Conservation (phyloP, 1,139 yeast genomes). For the Wickerhamiella infanticola region DNA sequence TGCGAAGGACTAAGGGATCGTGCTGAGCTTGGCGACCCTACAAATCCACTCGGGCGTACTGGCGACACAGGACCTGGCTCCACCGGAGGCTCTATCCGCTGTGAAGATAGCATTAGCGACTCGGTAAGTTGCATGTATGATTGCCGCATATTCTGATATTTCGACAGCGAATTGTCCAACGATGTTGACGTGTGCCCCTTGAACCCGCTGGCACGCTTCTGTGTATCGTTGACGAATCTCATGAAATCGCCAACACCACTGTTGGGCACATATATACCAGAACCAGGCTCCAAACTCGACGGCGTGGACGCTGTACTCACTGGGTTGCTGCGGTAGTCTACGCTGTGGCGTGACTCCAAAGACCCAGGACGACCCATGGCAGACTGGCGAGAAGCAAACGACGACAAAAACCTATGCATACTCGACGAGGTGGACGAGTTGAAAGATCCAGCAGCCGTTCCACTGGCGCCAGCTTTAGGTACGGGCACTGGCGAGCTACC, state of each 20-base stretch:
- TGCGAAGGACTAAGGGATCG: neutral
- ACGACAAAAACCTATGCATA: conserved; percentile 12
- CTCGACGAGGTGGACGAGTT: conserved; percentile 3
- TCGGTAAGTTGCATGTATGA: conserved; percentile 32
- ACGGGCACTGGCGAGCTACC: conserved; percentile 4
- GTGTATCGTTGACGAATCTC: conserved; percentile 45
- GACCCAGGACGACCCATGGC: conserved; percentile 1
- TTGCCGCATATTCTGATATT: conserved; percentile 33
- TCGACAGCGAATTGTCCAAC: conserved; percentile 25
- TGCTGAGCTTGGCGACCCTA: neutral
- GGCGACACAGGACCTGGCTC: no score
- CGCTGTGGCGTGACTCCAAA: conserved; percentile 7
- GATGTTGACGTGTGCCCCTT: conserved; percentile 6
- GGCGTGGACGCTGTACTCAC: conserved; percentile 14
- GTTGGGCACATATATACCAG: conserved; percentile 29
- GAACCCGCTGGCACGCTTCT: conserved; percentile 5
- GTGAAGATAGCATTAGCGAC: conserved; percentile 15
- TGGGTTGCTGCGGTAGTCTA: conserved; percentile 1
- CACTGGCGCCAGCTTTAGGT: conserved; percentile 1
- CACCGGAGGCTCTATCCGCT: neutral
- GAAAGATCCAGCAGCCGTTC: conserved; percentile 1
- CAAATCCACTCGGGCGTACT: no score
- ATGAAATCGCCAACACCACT: conserved; percentile 75
- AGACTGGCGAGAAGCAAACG: conserved; percentile 12
- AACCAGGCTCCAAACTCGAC: conserved; percentile 22